phyloP scores from a whole-genome alignment of 2,329 filamentous ascomycete species.

The Torrubiella hemipterigena region DNA sequence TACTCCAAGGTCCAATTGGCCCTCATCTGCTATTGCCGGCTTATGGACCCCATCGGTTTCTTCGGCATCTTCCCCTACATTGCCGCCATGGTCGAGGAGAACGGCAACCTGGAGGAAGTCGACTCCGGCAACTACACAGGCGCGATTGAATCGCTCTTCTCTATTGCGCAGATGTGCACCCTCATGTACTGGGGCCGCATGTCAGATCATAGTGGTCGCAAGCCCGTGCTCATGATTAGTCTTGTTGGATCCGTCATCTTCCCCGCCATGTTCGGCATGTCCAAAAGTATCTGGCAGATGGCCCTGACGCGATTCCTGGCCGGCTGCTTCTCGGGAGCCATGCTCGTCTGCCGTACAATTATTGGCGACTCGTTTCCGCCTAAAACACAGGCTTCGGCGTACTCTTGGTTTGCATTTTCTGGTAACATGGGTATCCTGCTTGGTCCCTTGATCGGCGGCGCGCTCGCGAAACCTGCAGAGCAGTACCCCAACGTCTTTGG shows the following conservation, averaged over 20 bases:
- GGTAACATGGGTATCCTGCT: conserved; percentile 64
- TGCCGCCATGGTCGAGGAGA: conserved; percentile 61
- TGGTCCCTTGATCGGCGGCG: conserved; percentile 61
- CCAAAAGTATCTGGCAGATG: conserved; percentile 58
- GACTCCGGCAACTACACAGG: conserved; percentile 72
- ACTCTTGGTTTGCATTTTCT: conserved; percentile 65
- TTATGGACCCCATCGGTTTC: conserved; percentile 67
- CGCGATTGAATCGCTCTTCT: conserved; percentile 63
- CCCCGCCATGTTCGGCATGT: conserved; percentile 56
- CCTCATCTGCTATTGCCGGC: conserved; percentile 58
- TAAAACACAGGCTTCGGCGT: conserved; percentile 59
- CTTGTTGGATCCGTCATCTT: conserved; percentile 49
- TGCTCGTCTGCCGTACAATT: conserved; percentile 68
- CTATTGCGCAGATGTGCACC: conserved; percentile 61
- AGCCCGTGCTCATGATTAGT: conserved; percentile 58
- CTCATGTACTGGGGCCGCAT: conserved; percentile 62
- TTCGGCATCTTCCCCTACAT: conserved; percentile 76
- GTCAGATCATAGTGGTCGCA: conserved; percentile 55
- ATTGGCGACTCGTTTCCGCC: conserved; percentile 59
- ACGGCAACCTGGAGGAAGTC: conserved; percentile 44
- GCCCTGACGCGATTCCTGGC: conserved; percentile 57
- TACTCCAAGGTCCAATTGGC: conserved; percentile 41
- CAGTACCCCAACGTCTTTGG: conserved; percentile 48
- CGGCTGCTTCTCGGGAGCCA: conserved; percentile 61
- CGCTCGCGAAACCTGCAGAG: conserved; percentile 51